Conservation (phyloP, 1,139 yeast genomes). For the Nematodospora anomalae region DNA sequence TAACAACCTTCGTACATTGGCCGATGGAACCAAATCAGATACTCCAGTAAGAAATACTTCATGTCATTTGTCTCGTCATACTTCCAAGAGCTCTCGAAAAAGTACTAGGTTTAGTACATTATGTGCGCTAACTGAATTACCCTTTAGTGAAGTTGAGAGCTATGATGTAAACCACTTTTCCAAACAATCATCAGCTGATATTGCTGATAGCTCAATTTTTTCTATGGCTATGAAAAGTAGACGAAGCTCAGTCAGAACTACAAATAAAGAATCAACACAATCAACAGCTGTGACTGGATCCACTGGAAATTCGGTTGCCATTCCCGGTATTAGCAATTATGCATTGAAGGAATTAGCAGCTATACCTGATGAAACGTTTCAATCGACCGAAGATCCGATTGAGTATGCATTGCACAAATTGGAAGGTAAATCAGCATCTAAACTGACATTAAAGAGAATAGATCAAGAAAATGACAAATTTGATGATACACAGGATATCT, state of each 20-base stretch:
- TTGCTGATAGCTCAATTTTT: conserved; percentile 39
- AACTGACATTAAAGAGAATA: conserved; percentile 11
- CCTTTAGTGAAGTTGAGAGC: conserved; percentile 28
- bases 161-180: conserved; percentile 5
- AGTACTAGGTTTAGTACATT: conserved; percentile 42
- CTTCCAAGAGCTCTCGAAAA: conserved; percentile 14
- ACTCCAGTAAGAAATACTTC: conserved; percentile 23
- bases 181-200: conserved; percentile 20
- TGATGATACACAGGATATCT: conserved; percentile 36
- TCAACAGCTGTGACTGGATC: conserved; percentile 13
- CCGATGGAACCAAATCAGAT: conserved; percentile 13
- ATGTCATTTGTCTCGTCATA: conserved; percentile 7
- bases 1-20: conserved; percentile 32
- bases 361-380: conserved; percentile 73
- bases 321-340: conserved; percentile 63
- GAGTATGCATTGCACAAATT: conserved; percentile 70
- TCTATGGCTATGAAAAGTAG: conserved; percentile 31
- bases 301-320: conserved; percentile 40
- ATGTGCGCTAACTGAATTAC: conserved; percentile 44
- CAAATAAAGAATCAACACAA: conserved; percentile 15
- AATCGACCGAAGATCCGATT: conserved; percentile 62
- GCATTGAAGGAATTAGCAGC: conserved; percentile 73
- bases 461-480: conserved; percentile 11
- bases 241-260: conserved; percentile 20
- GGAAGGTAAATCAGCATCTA: conserved; percentile 57